Base-by-base conservation (phyloP, 768 basidiomycete species). In the Boletus tylopilopsis region DNA sequence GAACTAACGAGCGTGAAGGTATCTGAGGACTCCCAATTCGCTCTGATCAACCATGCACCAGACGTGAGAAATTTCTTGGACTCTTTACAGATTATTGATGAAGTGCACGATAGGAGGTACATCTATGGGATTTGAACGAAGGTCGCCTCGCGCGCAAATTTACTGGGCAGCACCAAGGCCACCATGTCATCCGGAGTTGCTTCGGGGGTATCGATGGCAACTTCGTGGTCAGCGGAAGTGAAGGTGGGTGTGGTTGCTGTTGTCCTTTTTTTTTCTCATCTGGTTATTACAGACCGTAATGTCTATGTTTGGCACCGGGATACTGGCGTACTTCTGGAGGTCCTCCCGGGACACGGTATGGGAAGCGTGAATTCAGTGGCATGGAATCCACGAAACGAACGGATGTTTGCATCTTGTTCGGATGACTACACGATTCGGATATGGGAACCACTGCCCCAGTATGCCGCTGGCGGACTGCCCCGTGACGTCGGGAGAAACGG, bases 271-370 rank as follows among this genome's bases (percentile, higher is more conserved):
- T 45, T 53, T 44, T 37, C 9, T 59, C 53, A 53, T 55, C 35
- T 21, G 32, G 50, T 45, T 30, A n/a, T 37, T 24, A 35, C 64
- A 98, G 96, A 99, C 69, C 82, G 86, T 37, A 88, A 88, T 54
- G 86, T 98, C 38, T 96, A 97, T 71, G 81, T 97, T 30, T 99
- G 95, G 94, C 90, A 97, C 66, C 82, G 88, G 39, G 87, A 91
- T 59, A 86, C 87, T 10, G 88, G 87, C 2, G 73, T 77, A 3
- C 76, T 94, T 37, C 75, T 98, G n/a, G 92, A 96, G 66, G 77
- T 84, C n/a, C 78, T 99, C 3, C 67, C 79, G 4, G 96, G 96
- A 0, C 95, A 98, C 60, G 84, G 82, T n/a, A 73, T 73, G 49
- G 94, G 93, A 34, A 89, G 87, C 54, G 94, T 99, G 53, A 99